phyloP scores from a whole-genome alignment of 2,329 filamentous ascomycete species.

The Tolypocladium inflatum region DNA sequence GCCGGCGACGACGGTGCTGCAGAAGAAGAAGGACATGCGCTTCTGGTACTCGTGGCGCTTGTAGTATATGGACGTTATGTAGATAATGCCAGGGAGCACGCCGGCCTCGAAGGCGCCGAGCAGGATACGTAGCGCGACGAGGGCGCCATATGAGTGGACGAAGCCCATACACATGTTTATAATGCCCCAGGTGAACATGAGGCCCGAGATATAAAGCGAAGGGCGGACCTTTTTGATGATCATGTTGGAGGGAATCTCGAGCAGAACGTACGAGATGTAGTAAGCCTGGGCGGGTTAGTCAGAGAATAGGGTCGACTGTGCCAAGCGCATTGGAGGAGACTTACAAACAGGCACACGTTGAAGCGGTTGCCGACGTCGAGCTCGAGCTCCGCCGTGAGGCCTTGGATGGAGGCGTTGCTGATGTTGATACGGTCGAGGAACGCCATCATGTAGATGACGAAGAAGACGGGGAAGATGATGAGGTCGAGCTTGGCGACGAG shows the following conservation, averaged over 20 bases:
- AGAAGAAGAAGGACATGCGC: constrained; percentile 34
- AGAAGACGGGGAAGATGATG: constrained; percentile 29
- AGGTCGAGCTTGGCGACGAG: constrained; percentile 32
- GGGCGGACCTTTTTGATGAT: constrained; percentile 32
- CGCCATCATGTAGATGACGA: constrained; percentile 30
- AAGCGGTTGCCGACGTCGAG: constrained; percentile 28
- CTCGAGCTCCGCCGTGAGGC: constrained; percentile 30
- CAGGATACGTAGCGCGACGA: constrained; percentile 26
- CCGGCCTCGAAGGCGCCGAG: constrained; percentile 30
- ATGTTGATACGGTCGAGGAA: constrained; percentile 36
- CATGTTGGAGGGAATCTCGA: constrained; percentile 36
- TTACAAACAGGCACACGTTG: constrained; percentile 30
- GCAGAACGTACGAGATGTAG: constrained; percentile 32
- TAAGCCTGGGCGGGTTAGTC: constrained; percentile 9
- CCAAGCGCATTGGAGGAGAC: background rate
- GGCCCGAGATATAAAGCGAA: constrained; percentile 22
- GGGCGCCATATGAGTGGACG: constrained; percentile 19
- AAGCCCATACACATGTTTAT: constrained; percentile 28
- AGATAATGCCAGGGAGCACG: constrained; percentile 26
- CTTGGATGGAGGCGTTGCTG: constrained; percentile 35
- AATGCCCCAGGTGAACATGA: constrained; percentile 31
- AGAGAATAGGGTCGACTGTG: background rate
- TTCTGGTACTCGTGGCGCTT: constrained; percentile 37
- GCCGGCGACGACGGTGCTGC: constrained; percentile 29
- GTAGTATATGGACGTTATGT: constrained; percentile 39